Conservation (phyloP, 2,329 filamentous ascomycete species). For the Pyrenochaeta sp. region DNA sequence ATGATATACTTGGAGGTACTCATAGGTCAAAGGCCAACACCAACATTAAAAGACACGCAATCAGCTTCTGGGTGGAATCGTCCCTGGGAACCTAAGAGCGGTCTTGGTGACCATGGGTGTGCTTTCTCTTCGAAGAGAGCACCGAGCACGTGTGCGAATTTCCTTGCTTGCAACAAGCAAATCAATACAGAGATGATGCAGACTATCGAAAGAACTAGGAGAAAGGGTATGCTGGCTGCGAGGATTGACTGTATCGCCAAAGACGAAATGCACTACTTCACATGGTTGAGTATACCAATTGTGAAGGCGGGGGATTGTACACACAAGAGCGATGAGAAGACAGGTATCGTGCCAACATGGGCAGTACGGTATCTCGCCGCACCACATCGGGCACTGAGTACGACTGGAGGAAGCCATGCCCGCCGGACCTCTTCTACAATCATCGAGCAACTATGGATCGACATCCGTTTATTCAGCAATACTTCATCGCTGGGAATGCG, state of each 20-base stretch:
- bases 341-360: conserved; percentile 24
- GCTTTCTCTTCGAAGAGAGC: conserved; percentile 29
- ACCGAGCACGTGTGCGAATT: conserved; percentile 40
- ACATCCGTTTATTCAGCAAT: conserved; percentile 36
- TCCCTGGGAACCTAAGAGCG: conserved; percentile 24
- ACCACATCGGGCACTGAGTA: not conserved
- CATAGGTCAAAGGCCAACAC: conserved; percentile 30
- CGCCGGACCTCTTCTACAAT: conserved; percentile 14
- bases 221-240: conserved; percentile 23
- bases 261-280: conserved; percentile 43
- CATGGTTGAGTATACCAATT: conserved; percentile 40
- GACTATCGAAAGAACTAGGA: conserved; percentile 27
- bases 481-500: conserved; percentile 27
- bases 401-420: not conserved
- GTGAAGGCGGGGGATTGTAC: conserved; percentile 27
- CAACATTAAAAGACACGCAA: conserved; percentile 26
- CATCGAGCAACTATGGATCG: conserved; percentile 40
- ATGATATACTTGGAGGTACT: conserved; percentile 43
- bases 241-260: conserved; percentile 42
- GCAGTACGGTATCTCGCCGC: conserved; percentile 19
- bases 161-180: conserved; percentile 42
- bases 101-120: conserved; percentile 34
- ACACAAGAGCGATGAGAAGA: conserved; percentile 2
- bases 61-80: conserved; percentile 24
- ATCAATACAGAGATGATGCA: conserved; percentile 40